A percentile compares a stretch with the other conserved stretches of the same genome.
These are phyloP conservation scores for Lentinus tigrinus DNA, from an alignment of 768 basidiomycete genomes.

Conservation along the genomic window DNA sequence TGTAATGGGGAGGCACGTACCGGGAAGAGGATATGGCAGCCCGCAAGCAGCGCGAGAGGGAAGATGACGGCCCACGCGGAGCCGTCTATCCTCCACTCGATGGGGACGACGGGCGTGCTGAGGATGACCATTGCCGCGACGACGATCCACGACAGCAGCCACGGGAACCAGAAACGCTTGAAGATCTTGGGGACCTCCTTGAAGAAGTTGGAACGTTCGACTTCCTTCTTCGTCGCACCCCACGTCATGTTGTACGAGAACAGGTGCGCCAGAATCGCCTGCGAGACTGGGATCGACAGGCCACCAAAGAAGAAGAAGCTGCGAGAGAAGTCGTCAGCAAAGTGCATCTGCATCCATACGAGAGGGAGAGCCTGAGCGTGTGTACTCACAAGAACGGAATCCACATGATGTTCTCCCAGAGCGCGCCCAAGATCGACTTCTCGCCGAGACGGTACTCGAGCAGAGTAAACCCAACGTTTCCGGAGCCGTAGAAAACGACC, in stretches of 20 bases:
- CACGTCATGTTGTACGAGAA: slow-evolving; percentile 79
- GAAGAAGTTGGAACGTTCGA: slow-evolving; percentile 88
- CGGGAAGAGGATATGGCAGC: slow-evolving; percentile 75
- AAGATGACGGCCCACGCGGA: slow-evolving; percentile 71
- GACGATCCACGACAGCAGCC: slow-evolving; percentile 51
- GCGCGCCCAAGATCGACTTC: slow-evolving; percentile 26
- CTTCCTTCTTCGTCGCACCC: slow-evolving; percentile 81
- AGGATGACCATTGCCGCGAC: slow-evolving; percentile 62
- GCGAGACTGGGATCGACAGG: slow-evolving; percentile 65
- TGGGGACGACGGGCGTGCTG: slow-evolving; percentile 50
- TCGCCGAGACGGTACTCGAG: slow-evolving; percentile 71
- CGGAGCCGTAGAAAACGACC: slow-evolving; percentile 75
- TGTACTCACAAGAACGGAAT: slow-evolving; percentile 40
- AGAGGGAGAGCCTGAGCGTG: no score
- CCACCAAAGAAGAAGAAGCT: slow-evolving; percentile 83
- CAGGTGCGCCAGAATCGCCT: slow-evolving; percentile 64
- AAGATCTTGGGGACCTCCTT: slow-evolving; percentile 84
- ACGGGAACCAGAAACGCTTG: slow-evolving; percentile 73
- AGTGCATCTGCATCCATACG: background rate
- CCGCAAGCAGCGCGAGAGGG: slow-evolving; percentile 65
- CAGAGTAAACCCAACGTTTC: slow-evolving; percentile 68
- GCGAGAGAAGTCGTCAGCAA: slow-evolving; percentile 1
- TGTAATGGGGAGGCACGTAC: slow-evolving; percentile 40
- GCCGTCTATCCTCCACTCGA: slow-evolving; percentile 63
- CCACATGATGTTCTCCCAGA: slow-evolving; percentile 36